Base-by-base conservation (phyloP, 257 asterid genomes). In the Solanum sejunctum region DNA sequence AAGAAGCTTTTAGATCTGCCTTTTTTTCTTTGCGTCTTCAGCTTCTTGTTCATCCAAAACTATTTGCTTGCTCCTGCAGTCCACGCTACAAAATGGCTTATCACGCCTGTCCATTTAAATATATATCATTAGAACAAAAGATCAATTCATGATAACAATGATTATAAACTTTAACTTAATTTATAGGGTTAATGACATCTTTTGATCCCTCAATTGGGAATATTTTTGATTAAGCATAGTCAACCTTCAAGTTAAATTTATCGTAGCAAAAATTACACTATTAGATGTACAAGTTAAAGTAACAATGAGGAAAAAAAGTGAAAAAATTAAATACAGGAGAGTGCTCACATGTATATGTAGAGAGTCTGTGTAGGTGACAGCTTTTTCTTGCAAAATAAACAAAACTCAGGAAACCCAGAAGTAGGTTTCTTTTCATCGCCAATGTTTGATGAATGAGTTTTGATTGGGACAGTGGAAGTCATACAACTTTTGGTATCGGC, bases 321-420 rank as follows among this genome's bases (percentile, higher is more conserved):
- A 47, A 23, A 5, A 43, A n/a, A 72, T n/a, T n/a, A 45, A 28
- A 13, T 28, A 66, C 6, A 32, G 12, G 3, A 10, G 16, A 15
- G 16, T n/a, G 56, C 92, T 94, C 89, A 96, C 99, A 92, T 95
- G 94, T 96, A 96, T 98, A 96, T 96, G 87, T 91, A 96, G 91
- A 95, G 93, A 85, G 95, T 97, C 73, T 90, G 93, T 9, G 87
- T 93, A 26, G 97, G 95, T 88, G 84, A 83, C 81, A 96, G 92
- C 58, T 89, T 93, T 18, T 84, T 89, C 67, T 66, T 87, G 90
- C 99, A 96, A 85, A 93, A 95, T 83, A 83, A 96, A 85, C 99
- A 96, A 21, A 56, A 54, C 4, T 96, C 93, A 23, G 93, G 97
- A 84, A 96, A 96, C 0, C 90, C 89, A 79, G 8, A 85, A 60